phyloP scores from a whole-genome alignment of 345 rosid genomes.

The Mercurialis annua region DNA sequence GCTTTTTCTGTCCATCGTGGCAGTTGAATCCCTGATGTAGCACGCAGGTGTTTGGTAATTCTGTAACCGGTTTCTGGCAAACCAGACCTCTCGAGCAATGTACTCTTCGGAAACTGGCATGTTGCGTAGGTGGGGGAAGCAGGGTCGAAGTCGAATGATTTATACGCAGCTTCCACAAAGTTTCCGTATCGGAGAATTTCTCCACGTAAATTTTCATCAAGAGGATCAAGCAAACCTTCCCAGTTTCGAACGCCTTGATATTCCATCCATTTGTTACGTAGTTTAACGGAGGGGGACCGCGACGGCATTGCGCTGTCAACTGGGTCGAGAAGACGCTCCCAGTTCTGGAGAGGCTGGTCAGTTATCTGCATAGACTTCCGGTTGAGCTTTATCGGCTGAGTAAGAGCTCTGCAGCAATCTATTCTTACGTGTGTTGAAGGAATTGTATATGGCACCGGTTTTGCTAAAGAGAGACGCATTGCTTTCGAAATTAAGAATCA shows the following conservation, averaged over 20 bases:
- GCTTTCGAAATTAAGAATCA: background rate
- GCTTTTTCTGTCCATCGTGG: conserved; percentile 72
- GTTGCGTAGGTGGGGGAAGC: conserved; percentile 61
- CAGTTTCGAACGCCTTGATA: conserved; percentile 58
- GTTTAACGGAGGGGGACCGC: conserved; percentile 11
- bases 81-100: conserved; percentile 58
- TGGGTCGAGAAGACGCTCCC: conserved; percentile 10
- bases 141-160: conserved; percentile 68
- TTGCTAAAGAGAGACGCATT: conserved; percentile 23
- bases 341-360: background rate
- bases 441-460: conserved; percentile 23
- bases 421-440: background rate
- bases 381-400: conserved; percentile 17
- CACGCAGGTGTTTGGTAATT: conserved; percentile 57
- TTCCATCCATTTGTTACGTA: conserved; percentile 48
- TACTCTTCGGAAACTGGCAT: conserved; percentile 49
- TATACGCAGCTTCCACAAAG: conserved; percentile 78
- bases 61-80: conserved; percentile 60
- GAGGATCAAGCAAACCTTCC: conserved; percentile 76
- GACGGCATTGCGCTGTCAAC: background rate
- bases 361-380: background rate
- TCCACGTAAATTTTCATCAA: conserved; percentile 65
- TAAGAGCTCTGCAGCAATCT: conserved; percentile 13
- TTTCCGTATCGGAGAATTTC: conserved; percentile 86
- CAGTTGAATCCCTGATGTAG: conserved; percentile 66